phyloP scores from a whole-genome alignment of 2,329 filamentous ascomycete species.

The Epicoccum sorghinum region DNA sequence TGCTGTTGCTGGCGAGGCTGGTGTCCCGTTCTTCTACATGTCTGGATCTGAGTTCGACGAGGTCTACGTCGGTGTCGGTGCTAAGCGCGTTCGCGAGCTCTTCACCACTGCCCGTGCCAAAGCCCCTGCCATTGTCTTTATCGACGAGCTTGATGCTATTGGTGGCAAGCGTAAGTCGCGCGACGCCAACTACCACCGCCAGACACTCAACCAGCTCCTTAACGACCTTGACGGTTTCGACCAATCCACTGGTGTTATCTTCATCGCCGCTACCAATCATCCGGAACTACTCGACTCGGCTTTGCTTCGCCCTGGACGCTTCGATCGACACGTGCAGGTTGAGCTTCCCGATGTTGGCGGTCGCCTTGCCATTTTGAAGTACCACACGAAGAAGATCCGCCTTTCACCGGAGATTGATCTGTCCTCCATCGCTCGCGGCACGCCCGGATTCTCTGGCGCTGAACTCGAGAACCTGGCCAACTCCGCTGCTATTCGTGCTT shows the following conservation, averaged over 20 bases:
- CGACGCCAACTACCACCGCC: constrained; percentile 94
- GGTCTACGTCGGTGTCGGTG: constrained; percentile 95
- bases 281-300: constrained; percentile 94
- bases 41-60: constrained; percentile 98
- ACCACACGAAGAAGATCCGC: constrained; percentile 93
- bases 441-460: constrained; percentile 90
- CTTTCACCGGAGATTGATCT: constrained; percentile 80
- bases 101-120: constrained; percentile 83
- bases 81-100: constrained; percentile 94
- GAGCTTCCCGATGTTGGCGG: constrained; percentile 91
- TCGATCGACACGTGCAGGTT: constrained; percentile 90
- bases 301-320: constrained; percentile 89
- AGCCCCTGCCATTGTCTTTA: constrained; percentile 91
- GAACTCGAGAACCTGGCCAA: constrained; percentile 97
- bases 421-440: constrained; percentile 81
- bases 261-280: constrained; percentile 95
- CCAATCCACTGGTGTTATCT: constrained; percentile 91
- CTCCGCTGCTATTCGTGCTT: constrained; percentile 93
- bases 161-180: constrained; percentile 91
- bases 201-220: constrained; percentile 95
- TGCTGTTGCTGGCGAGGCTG: constrained; percentile 94
- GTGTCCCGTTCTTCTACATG: constrained; percentile 99
- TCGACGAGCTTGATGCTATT: constrained; percentile 92
- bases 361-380: constrained; percentile 88
- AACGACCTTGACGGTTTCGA: constrained; percentile 98